These are phyloP conservation scores for Penicillium sp. DNA, from an alignment of 2,329 filamentous ascomycete genomes.

Conservation along the genomic window DNA sequence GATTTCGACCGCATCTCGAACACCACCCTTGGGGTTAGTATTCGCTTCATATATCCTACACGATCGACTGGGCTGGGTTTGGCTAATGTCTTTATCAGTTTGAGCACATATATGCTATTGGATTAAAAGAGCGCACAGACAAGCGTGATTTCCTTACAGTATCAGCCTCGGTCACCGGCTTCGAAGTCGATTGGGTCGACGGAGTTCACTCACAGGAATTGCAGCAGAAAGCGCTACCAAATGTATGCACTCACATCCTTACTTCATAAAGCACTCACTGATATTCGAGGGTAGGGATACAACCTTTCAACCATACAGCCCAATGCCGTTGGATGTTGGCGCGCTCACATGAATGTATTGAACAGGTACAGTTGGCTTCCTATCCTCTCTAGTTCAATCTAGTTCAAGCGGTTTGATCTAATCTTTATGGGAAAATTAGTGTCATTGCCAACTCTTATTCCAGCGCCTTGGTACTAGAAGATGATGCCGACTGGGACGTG, in stretches of 20 bases:
- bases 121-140: slow-evolving; percentile 42
- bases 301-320: slow-evolving; percentile 11
- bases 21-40: slow-evolving; percentile 22
- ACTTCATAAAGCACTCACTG: neutral
- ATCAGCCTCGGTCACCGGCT: slow-evolving; percentile 35
- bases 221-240: slow-evolving; percentile 38
- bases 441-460: slow-evolving; percentile 41
- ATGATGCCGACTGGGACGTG: slow-evolving; percentile 54
- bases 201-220: slow-evolving; percentile 37
- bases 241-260: slow-evolving; percentile 10
- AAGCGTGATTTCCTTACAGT: slow-evolving; percentile 44
- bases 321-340: slow-evolving; percentile 37
- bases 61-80: neutral
- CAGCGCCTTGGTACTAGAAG: slow-evolving; percentile 48
- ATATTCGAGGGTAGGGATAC: slow-evolving; percentile 7
- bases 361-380: slow-evolving; percentile 16
- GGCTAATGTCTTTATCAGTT: slow-evolving; percentile 23
- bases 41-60: neutral
- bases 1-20: slow-evolving; percentile 20
- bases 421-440: slow-evolving; percentile 11
- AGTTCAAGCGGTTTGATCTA: neutral
- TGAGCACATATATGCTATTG: slow-evolving; percentile 41
- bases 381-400: neutral
- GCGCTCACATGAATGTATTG: slow-evolving; percentile 36
- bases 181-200: slow-evolving; percentile 40